Conservation (phyloP, 257 asterid species). For the Nyctanthes arbortristis region DNA sequence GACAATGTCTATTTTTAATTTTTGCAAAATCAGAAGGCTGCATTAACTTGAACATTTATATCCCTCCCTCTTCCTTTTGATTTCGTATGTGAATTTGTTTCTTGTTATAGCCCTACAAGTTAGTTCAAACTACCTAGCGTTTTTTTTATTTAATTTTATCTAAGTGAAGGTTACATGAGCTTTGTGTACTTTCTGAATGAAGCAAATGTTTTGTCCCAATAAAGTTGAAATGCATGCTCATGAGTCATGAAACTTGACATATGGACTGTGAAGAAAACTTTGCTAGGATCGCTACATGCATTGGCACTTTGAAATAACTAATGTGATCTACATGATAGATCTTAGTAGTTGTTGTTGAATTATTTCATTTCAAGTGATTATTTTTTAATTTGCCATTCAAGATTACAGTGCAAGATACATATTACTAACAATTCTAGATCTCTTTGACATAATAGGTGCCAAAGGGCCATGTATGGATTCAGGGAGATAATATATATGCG, state of each 20-base stretch:
- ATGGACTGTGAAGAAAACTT: neutral
- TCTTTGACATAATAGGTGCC: slow-evolving; percentile 62
- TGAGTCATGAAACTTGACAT: slow-evolving; percentile 9
- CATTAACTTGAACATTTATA: too few relatives aligned
- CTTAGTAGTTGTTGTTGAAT: neutral
- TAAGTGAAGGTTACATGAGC: neutral
- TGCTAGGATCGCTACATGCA: neutral
- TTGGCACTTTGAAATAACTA: slow-evolving; percentile 1
- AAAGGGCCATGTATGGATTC: slow-evolving; percentile 96
- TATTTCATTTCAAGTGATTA: neutral
- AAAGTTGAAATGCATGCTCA: neutral
- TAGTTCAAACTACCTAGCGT: neutral
- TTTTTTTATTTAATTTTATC: neutral
- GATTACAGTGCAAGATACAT: slow-evolving; percentile 1
- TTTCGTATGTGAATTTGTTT: too few relatives aligned
- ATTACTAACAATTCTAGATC: neutral
- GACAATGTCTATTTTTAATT: too few relatives aligned
- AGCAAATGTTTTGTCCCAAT: neutral
- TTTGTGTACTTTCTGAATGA: neutral
- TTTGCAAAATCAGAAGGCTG: too few relatives aligned
- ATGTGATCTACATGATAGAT: neutral
- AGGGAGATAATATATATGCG: slow-evolving; percentile 83
- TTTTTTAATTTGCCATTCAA: neutral
- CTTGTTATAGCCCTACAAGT: neutral
- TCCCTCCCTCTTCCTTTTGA: too few relatives aligned